Percentiles rank a stretch among this genome's conserved stretches.
These are phyloP conservation scores for Cercospora zeae-maydis DNA, from an alignment of 2,329 filamentous ascomycete genomes.

Conservation along the genomic window DNA sequence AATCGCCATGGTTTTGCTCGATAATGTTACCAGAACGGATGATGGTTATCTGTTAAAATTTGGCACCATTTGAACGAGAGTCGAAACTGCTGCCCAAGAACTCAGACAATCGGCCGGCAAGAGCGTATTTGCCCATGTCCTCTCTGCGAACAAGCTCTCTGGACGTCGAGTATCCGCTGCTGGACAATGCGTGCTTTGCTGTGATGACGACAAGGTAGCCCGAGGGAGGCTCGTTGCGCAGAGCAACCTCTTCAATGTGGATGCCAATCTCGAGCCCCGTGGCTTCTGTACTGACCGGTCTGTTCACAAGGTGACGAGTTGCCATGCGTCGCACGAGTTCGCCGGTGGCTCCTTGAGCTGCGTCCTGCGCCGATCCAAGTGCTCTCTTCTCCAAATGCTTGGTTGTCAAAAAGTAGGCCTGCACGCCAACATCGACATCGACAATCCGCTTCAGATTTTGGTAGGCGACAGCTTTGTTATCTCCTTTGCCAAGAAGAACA, in stretches of 20 bases:
- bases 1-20: not conserved
- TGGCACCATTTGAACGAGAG: not conserved
- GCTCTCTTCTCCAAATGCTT: not conserved
- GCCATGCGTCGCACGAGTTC: conserved; percentile 4
- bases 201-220: not conserved
- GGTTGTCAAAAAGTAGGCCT: conserved; percentile 4
- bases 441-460: conserved; percentile 1
- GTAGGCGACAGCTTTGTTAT: conserved; percentile 1
- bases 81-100: not conserved
- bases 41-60: not conserved
- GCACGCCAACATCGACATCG: conserved; percentile 3
- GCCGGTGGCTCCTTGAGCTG: not conserved
- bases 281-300: not conserved
- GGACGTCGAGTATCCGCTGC: not conserved
- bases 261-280: not conserved
- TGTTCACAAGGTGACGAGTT: not conserved
- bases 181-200: not conserved
- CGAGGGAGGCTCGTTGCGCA: not conserved
- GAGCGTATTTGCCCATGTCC: not conserved
- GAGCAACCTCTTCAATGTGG: not conserved
- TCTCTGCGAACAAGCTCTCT: not conserved
- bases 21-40: not conserved
- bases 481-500: conserved; percentile 1
- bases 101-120: not conserved
- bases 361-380: not conserved